phyloP scores from a whole-genome alignment of 495 filamentous ascomycete species.

The Penicillium silybi region DNA sequence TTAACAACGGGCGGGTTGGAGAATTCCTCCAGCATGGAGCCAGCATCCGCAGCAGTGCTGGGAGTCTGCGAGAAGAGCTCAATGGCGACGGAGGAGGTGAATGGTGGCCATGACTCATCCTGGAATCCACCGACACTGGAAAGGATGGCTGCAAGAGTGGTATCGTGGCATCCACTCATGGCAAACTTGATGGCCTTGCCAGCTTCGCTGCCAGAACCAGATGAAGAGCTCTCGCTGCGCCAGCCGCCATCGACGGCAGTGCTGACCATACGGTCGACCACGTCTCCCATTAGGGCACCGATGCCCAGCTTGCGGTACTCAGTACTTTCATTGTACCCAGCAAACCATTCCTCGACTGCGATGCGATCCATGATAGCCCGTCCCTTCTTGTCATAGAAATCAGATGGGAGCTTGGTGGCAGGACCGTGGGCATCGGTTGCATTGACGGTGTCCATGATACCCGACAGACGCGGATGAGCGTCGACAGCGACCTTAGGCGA shows the following conservation, averaged over 20 bases:
- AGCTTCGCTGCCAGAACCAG: slow-evolving; percentile 35
- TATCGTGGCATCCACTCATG: slow-evolving; percentile 90
- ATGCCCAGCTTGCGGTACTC: slow-evolving; percentile 89
- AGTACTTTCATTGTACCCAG: slow-evolving; percentile 73
- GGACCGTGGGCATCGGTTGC: slow-evolving; percentile 81
- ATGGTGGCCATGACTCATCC: slow-evolving; percentile 77
- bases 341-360: slow-evolving; percentile 88
- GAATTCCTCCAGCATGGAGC: slow-evolving; percentile 22
- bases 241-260: slow-evolving; percentile 57
- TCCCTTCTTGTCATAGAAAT: slow-evolving; percentile 82
- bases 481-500: slow-evolving; percentile 72
- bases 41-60: background rate
- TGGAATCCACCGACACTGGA: slow-evolving; percentile 76
- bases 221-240: slow-evolving; percentile 54
- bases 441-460: slow-evolving; percentile 93
- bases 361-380: slow-evolving; percentile 71
- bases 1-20: slow-evolving; percentile 24
- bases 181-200: slow-evolving; percentile 62
- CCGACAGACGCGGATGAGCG: slow-evolving; percentile 75
- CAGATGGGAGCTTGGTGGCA: slow-evolving; percentile 67
- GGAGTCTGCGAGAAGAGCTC: slow-evolving; percentile 70
- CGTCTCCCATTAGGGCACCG: slow-evolving; percentile 76
- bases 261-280: slow-evolving; percentile 79
- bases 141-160: slow-evolving; percentile 78
- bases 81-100: slow-evolving; percentile 84